These are phyloP conservation scores for Fusarium sp. DNA, from an alignment of 2,329 filamentous ascomycete genomes.

Conservation along the genomic window DNA sequence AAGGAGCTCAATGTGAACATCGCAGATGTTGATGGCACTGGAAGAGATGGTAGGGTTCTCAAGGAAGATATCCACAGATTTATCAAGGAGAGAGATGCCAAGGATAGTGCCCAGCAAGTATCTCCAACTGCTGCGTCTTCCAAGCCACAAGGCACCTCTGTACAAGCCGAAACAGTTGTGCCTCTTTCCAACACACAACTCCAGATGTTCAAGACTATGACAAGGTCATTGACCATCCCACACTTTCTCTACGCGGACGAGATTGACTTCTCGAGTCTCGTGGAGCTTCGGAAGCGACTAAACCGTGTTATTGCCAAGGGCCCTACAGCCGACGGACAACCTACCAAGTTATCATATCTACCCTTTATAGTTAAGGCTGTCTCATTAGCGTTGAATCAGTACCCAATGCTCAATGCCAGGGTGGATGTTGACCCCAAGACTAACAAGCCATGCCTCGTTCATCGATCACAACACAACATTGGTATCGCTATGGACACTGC, in stretches of 20 bases:
- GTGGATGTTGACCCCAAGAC: constrained; percentile 68
- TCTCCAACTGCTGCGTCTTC: constrained; percentile 35
- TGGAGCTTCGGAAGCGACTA: constrained; percentile 74
- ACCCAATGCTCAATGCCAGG: constrained; percentile 86
- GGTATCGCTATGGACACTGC: constrained; percentile 96
- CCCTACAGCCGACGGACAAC: constrained; percentile 54
- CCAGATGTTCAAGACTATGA: constrained; percentile 99
- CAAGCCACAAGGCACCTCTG: constrained; percentile 42
- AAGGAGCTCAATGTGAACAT: constrained; percentile 84
- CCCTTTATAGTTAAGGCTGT: constrained; percentile 97
- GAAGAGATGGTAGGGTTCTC: constrained; percentile 86
- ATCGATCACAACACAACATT: constrained; percentile 90
- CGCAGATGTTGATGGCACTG: constrained; percentile 79
- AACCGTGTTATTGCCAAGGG: constrained; percentile 66
- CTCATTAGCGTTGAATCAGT: constrained; percentile 81
- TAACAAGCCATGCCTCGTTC: constrained; percentile 76
- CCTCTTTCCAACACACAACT: constrained; percentile 80
- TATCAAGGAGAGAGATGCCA: constrained; percentile 61
- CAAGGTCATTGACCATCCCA: constrained; percentile 85
- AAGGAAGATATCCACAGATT: constrained; percentile 91
- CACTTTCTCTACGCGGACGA: constrained; percentile 97
- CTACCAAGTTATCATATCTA: constrained; percentile 82
- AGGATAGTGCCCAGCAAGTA: constrained; percentile 31
- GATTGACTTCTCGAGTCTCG: constrained; percentile 80
- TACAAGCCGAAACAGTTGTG: constrained; percentile 73